Base-by-base conservation (phyloP, 2,329 filamentous ascomycete species). In the Colletotrichum zoysiae region DNA sequence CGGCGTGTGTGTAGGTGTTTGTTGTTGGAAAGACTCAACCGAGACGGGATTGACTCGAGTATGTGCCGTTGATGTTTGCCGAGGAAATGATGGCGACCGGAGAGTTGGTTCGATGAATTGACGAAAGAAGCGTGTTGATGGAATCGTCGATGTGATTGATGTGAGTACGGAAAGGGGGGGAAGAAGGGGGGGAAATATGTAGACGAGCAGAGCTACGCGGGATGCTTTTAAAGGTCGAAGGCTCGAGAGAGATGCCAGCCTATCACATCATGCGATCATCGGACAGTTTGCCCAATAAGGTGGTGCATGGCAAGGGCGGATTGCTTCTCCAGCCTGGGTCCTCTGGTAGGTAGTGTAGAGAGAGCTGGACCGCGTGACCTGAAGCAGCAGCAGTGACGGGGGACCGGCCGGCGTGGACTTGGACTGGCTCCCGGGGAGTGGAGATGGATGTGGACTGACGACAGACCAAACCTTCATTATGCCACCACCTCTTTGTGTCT, bases 331-430 rank as follows among this genome's bases (percentile, higher is more conserved):
- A 57, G 58, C 57, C 68, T 71, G 65, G 68, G 58, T 53, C 63
- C 33, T 64, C 53, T 65, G 33, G 53, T 40, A 30, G 33, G 53
- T 40, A 30, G 30, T 30, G 30, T 30, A 38, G 12, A 57, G 56
- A 57, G 65, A 65, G 65, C 40, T 40, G 59, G 68, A 76, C 75
- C 75, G 75, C 74, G 75, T 76, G 75, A 76, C 75, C 73, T 76
- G 72, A 69, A 71, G 65, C 63, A 55, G 59, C 33, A 26, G 40
- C 42, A 30, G 26, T 18, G 48, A 63, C 51, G 42, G 68, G 57
- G 48, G 46, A 14, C 44, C 65, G 59, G 65, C 65, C 65, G 65
- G 65, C 40, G 55, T 70, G 65, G 55, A 68, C 50, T 58, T 38
- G 33, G 42, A 51, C 51, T 23, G 48, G 48, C 16, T 33, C 11